A percentile compares a stretch with the other conserved stretches of the same genome.
Evolutionary conservation across 2,329 filamentous ascomycete genomes (phyloP).

Genomic region (Didymella exigua): DNA sequence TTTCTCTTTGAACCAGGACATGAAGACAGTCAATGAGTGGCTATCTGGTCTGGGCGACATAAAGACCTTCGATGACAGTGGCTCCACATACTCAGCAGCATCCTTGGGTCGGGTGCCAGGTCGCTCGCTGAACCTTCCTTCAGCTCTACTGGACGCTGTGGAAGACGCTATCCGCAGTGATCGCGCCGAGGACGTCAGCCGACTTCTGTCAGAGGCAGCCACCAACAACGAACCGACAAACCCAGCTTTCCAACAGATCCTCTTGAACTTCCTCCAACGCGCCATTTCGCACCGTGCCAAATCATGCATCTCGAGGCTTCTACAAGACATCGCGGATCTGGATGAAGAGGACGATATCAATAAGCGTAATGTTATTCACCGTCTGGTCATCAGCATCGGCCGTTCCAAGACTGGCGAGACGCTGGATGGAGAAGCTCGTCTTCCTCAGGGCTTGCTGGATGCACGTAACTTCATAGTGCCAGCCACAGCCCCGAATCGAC

Average conservation of each 20-base stretch:
- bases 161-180: conserved; percentile 75
- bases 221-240: conserved; percentile 56
- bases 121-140: conserved; percentile 74
- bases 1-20: conserved; percentile 60
- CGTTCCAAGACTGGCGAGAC: conserved; percentile 67
- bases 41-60: conserved; percentile 80
- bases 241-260: conserved; percentile 65
- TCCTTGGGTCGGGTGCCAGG: conserved; percentile 79
- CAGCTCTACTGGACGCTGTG: conserved; percentile 70
- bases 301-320: conserved; percentile 71
- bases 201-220: conserved; percentile 64
- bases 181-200: conserved; percentile 61
- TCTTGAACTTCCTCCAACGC: conserved; percentile 80
- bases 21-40: conserved; percentile 86
- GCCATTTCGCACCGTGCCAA: conserved; percentile 73
- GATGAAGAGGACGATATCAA: conserved; percentile 93
- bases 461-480: conserved; percentile 79
- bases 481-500: conserved; percentile 68
- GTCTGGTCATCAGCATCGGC: conserved; percentile 89
- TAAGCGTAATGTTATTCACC: conserved; percentile 89
- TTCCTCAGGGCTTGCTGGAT: conserved; percentile 57
- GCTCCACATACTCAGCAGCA: conserved; percentile 69
- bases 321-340: conserved; percentile 71
- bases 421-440: conserved; percentile 56
- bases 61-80: conserved; percentile 75